phyloP scores from a whole-genome alignment of 2,329 filamentous ascomycete genomes.

The Penicillium sp. region DNA sequence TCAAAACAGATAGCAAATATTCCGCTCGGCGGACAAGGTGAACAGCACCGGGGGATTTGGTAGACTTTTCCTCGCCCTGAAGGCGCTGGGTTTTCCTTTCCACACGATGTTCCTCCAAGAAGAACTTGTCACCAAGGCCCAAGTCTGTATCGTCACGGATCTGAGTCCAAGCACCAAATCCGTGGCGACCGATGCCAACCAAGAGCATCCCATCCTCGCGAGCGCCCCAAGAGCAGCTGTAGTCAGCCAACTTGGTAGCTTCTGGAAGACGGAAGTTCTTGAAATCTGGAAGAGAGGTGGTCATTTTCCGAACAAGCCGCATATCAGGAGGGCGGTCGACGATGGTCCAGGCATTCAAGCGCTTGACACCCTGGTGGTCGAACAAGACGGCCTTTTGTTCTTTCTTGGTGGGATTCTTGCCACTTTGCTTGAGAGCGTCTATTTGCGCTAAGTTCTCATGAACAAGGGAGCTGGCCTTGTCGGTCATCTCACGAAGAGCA shows the following conservation, averaged over 20 bases:
- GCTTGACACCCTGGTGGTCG: constrained; percentile 88
- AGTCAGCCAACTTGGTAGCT: constrained; percentile 87
- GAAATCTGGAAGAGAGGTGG: constrained; percentile 65
- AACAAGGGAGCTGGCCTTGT: constrained; percentile 67
- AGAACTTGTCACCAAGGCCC: constrained; percentile 85
- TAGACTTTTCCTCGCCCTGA: constrained; percentile 55
- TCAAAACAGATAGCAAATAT: constrained; percentile 91
- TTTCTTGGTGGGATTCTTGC: constrained; percentile 88
- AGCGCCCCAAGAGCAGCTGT: constrained; percentile 87
- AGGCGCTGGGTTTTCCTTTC: constrained; percentile 92
- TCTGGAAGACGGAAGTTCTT: constrained; percentile 82
- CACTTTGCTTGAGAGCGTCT: constrained; percentile 66
- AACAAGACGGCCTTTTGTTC: constrained; percentile 97
- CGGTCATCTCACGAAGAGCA: constrained; percentile 75
- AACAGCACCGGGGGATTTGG: constrained; percentile 91
- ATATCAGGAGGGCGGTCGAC: constrained; percentile 88
- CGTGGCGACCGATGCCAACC: constrained; percentile 87
- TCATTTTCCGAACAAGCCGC: constrained; percentile 74
- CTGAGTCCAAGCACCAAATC: constrained; percentile 91
- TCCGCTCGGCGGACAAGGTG: constrained; percentile 93
- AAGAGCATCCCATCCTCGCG: constrained; percentile 97
- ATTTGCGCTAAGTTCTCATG: constrained; percentile 69
- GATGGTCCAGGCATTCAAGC: constrained; percentile 93
- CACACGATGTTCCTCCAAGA: constrained; percentile 95
- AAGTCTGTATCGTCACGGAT: constrained; percentile 91